Conservation (phyloP, 2,329 filamentous ascomycete genomes). For the Pseudopithomyces chartarum region DNA sequence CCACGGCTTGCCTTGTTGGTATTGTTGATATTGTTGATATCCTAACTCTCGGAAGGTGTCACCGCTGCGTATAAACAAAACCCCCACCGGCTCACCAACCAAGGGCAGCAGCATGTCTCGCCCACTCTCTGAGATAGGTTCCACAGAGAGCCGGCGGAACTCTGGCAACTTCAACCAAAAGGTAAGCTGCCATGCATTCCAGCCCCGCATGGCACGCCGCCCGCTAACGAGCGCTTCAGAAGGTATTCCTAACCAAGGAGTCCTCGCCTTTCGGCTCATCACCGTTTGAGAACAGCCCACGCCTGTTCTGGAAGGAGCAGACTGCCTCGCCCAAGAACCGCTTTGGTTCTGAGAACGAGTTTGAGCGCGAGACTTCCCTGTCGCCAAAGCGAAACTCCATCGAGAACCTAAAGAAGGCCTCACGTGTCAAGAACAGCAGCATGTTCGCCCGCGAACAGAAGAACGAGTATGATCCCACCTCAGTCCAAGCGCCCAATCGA, state of each 20-base stretch:
- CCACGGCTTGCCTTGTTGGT: neutral
- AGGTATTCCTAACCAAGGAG: slow-evolving; percentile 71
- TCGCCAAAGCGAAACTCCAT: slow-evolving; percentile 85
- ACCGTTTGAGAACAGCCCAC: slow-evolving; percentile 74
- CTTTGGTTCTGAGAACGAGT: slow-evolving; percentile 70
- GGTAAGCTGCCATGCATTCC: slow-evolving; percentile 53
- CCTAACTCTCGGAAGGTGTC: slow-evolving; percentile 62
- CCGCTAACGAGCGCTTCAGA: slow-evolving; percentile 53
- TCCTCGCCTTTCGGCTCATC: slow-evolving; percentile 87
- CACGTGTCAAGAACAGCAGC: slow-evolving; percentile 96
- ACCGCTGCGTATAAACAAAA: slow-evolving; percentile 80
- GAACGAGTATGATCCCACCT: slow-evolving; percentile 86
- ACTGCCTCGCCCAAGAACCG: slow-evolving; percentile 66
- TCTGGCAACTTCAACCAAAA: slow-evolving; percentile 91
- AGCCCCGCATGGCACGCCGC: slow-evolving; percentile 3
- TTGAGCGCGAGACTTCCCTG: slow-evolving; percentile 65
- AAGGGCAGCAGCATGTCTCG: slow-evolving; percentile 67
- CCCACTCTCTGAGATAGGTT: slow-evolving; percentile 86
- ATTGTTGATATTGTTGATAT: too few species aligned
- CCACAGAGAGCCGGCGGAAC: slow-evolving; percentile 84
- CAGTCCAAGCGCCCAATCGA: slow-evolving; percentile 77
- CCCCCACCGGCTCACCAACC: slow-evolving; percentile 63
- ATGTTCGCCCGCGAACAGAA: slow-evolving; percentile 94
- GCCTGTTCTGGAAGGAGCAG: slow-evolving; percentile 85
- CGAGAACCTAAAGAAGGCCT: slow-evolving; percentile 92